Conservation (phyloP, 179 eudicot species). For the Silene noctiflora region DNA sequence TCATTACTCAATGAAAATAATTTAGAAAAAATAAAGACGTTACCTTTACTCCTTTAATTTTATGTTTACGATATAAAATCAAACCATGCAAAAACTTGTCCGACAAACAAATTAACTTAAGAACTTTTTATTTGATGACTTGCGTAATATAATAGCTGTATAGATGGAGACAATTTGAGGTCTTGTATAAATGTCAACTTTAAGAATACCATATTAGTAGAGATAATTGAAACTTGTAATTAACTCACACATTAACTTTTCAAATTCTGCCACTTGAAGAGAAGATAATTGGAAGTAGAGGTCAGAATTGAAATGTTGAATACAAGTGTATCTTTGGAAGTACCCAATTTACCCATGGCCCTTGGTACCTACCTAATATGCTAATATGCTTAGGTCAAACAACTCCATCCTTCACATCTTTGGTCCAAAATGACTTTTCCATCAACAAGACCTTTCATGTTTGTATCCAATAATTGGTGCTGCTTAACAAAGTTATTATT, state of each 20-base stretch:
- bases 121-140: no score
- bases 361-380: not conserved
- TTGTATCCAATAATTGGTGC: conserved; percentile 9
- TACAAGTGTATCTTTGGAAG: not conserved
- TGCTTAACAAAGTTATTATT: not conserved
- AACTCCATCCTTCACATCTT: not conserved
- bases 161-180: no score
- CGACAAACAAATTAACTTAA: no score
- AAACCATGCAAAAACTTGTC: no score
- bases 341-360: not conserved
- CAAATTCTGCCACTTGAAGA: not conserved
- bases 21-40: no score
- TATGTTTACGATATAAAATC: no score
- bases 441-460: not conserved
- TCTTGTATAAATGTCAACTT: no score
- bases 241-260: not conserved
- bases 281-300: not conserved
- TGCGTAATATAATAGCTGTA: no score
- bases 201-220: not conserved
- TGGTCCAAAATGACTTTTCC: conserved; percentile 1
- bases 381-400: not conserved
- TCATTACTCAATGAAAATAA: no score
- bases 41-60: no score
- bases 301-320: not conserved
- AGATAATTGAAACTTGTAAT: not conserved